These are phyloP conservation scores for Begonia masoniana DNA, from an alignment of 306 rosid genomes.

Conservation along the genomic window DNA sequence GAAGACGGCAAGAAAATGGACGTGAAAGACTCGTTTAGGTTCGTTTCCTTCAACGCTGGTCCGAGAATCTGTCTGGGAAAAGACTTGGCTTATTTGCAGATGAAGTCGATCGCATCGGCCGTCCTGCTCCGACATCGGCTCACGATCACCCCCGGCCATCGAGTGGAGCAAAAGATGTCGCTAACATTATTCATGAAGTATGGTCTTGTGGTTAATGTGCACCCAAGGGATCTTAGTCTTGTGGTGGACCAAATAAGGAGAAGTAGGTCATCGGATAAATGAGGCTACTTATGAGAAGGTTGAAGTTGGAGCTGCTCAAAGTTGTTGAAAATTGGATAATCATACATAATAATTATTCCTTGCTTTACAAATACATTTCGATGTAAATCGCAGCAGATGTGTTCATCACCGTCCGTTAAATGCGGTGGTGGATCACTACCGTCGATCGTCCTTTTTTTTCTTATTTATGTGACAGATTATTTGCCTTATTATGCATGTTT, in stretches of 20 bases:
- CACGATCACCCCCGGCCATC: constrained; percentile 39
- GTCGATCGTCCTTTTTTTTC: too few relatives aligned
- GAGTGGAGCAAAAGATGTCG: constrained; percentile 91
- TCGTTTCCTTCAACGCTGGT: constrained; percentile 73
- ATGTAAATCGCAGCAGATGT: not conserved
- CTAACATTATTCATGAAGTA: constrained; percentile 88
- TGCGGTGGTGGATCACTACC: too few relatives aligned
- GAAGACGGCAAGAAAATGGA: constrained; percentile 33
- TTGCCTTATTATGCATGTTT: too few relatives aligned
- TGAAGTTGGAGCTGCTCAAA: not conserved
- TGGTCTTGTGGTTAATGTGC: constrained; percentile 57
- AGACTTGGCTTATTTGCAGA: constrained; percentile 79
- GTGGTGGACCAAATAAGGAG: constrained; percentile 27
- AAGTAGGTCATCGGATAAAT: constrained; percentile 1
- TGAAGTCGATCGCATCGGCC: constrained; percentile 80
- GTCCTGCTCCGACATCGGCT: constrained; percentile 63
- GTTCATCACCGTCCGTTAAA: not conserved
- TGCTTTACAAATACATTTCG: not conserved
- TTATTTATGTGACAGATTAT: too few relatives aligned
- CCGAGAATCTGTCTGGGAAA: constrained; percentile 83
- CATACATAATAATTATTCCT: not conserved
- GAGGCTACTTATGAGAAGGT: not conserved
- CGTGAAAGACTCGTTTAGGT: constrained; percentile 44
- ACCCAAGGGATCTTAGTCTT: constrained; percentile 41
- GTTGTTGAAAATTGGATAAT: not conserved